Conservation (phyloP, 2,329 filamentous ascomycete genomes). For the Lachnellula occidentalis region DNA sequence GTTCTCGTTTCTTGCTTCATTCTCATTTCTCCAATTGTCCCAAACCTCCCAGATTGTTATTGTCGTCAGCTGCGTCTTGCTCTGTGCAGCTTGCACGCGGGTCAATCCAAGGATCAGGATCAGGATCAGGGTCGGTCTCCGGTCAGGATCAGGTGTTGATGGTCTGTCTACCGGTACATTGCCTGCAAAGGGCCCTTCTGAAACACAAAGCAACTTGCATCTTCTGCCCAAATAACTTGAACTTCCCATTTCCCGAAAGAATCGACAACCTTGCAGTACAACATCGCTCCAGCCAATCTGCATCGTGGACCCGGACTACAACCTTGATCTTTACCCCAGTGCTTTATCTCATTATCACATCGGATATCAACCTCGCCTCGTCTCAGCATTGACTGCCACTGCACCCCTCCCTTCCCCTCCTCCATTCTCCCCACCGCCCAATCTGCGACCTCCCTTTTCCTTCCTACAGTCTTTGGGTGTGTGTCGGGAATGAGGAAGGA, state of each 20-base stretch:
- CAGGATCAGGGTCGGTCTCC: background rate
- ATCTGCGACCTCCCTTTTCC: slow-evolving; percentile 2
- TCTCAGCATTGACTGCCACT: slow-evolving; percentile 15
- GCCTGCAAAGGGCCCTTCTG: background rate
- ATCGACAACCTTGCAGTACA: background rate
- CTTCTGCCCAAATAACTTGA: background rate
- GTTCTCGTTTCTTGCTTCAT: background rate
- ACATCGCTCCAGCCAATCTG: slow-evolving; percentile 13
- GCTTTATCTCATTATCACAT: slow-evolving; percentile 2
- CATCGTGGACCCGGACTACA: background rate
- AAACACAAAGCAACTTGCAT: background rate
- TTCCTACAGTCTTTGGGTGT: slow-evolving; percentile 3
- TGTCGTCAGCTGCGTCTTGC: background rate
- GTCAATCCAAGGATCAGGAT: background rate
- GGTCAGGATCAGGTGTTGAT: background rate
- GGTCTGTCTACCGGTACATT: background rate
- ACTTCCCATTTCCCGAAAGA: background rate
- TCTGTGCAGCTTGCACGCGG: background rate
- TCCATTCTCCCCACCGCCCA: slow-evolving; percentile 1
- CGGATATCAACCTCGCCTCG: slow-evolving; percentile 15
- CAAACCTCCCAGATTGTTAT: background rate
- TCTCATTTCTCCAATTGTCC: too few species aligned
- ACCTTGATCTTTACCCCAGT: slow-evolving; percentile 16
- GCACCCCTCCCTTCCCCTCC: slow-evolving; percentile 6
- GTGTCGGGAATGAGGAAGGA: slow-evolving; percentile 15